Base-by-base conservation (phyloP, 2,329 filamentous ascomycete genomes). In the Ploettnerulaceae sp. region DNA sequence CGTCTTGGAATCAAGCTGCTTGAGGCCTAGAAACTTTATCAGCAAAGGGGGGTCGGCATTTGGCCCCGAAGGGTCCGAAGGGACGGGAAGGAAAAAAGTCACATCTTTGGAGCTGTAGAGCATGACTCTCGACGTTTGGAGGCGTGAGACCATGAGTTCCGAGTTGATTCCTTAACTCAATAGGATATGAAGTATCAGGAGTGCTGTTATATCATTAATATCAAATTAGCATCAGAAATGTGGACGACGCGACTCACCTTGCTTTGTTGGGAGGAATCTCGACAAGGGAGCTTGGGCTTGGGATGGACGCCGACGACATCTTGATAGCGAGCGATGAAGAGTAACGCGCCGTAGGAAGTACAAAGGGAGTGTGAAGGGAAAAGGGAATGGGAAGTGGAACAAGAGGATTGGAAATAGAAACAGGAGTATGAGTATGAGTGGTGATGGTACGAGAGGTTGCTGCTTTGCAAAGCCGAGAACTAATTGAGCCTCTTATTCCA, bases 71-170 rank as follows among this genome's bases (percentile, higher is more conserved):
- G 9, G 15, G 3, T 14, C 2, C n/a, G 11, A 25, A 28, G 21
- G 21, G 22, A 7, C 8, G 24, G 8, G 8, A 3, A 33, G 31
- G 4, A 8, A 15, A 14, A 32, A 32, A 50, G 51, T 47, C 29
- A 61, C 61, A 62, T 58, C 61, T 50, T 28, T 57, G 49, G 9
- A 53, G 42, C 41, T 63, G 61, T 7, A 60, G 51, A 15, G 50
- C 49, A 47, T 60, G 48, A 18, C 52, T 58, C 44, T 62, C 61
- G 3, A 63, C 57, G 48, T 46, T 58, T 0, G 60, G 60, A 34
- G 61, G 59, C 14, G 51, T 46, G 20, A 63, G 56, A 40, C 61
- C 61, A 37, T 59, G 52, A 22, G 52, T 55, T 33, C 55, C 42
- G n/a, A 59, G 49, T 22, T 52, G 36, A 24, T 52, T 57, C 45